Percentiles rank a stretch among this genome's conserved stretches.
phyloP scores from a whole-genome alignment of 805 yeast species.

The Komagataella pseudopastoris region DNA sequence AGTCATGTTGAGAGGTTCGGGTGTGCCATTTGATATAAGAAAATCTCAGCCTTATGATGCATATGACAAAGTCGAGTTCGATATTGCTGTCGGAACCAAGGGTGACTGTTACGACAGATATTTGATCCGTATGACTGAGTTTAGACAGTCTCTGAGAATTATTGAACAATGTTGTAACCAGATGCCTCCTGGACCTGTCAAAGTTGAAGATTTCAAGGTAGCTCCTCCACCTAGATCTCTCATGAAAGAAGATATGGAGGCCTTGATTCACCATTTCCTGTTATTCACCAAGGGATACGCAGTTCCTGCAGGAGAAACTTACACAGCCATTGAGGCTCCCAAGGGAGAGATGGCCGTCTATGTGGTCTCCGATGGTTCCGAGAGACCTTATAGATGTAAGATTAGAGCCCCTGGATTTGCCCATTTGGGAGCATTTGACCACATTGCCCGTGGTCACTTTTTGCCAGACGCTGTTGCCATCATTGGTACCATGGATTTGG shows the following conservation, averaged over 20 bases:
- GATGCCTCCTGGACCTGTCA: slow-evolving; percentile 87
- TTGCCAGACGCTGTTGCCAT: slow-evolving; percentile 89
- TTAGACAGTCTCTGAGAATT: slow-evolving; percentile 81
- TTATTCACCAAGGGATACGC: slow-evolving; percentile 79
- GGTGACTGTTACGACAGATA: slow-evolving; percentile 92
- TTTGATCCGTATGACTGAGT: slow-evolving; percentile 80
- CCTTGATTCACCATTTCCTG: slow-evolving; percentile 80
- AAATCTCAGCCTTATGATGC: slow-evolving; percentile 86
- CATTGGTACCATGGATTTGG: slow-evolving; percentile 91
- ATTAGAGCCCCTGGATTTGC: slow-evolving; percentile 94
- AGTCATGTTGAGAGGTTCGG: slow-evolving; percentile 85
- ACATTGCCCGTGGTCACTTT: slow-evolving; percentile 73
- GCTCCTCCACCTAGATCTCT: slow-evolving; percentile 67
- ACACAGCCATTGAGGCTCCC: slow-evolving; percentile 87
- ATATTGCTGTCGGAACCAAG: slow-evolving; percentile 72
- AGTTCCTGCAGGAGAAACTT: slow-evolving; percentile 85
- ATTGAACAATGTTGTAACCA: slow-evolving; percentile 83
- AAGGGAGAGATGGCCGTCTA: slow-evolving; percentile 93
- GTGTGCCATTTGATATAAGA: slow-evolving; percentile 78
- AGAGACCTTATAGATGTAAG: slow-evolving; percentile 85
- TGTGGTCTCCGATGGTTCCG: slow-evolving; percentile 79
- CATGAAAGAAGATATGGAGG: slow-evolving; percentile 92
- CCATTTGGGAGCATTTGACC: slow-evolving; percentile 81
- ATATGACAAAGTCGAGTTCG: slow-evolving; percentile 75
- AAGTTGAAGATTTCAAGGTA: slow-evolving; percentile 82